These are phyloP conservation scores for Cyathus striatus DNA, from an alignment of 768 basidiomycete genomes.

Conservation along the genomic window DNA sequence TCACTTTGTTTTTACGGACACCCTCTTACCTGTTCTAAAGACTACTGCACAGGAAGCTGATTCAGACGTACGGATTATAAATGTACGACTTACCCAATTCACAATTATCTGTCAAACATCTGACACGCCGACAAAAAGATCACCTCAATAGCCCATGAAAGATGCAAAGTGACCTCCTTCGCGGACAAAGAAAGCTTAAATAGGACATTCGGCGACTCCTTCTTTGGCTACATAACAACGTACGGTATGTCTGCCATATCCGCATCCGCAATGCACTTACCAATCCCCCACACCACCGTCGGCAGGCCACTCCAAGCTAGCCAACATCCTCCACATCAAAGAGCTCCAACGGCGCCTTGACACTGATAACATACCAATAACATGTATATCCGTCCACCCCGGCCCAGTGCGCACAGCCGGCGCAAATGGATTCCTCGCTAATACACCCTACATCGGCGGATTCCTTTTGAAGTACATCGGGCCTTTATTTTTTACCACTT, in stretches of 20 bases:
- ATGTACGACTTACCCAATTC: conserved; percentile 34
- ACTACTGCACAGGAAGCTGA: conserved; percentile 39
- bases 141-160: conserved; percentile 20
- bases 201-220: conserved; percentile 19
- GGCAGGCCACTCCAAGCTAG: conserved; percentile 52
- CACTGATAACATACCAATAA: conserved; percentile 25
- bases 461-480: not conserved
- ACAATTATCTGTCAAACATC: no score
- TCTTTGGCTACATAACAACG: conserved; percentile 12
- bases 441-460: conserved; percentile 2
- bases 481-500: conserved; percentile 1
- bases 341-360: conserved; percentile 45
- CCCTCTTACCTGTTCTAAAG: conserved; percentile 46
- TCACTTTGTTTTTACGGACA: conserved; percentile 49
- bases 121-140: conserved; percentile 21
- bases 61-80: conserved; percentile 58
- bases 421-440: conserved; percentile 5
- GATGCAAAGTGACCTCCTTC: conserved; percentile 18
- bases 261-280: no score
- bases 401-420: conserved; percentile 29
- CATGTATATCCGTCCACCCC: conserved; percentile 35
- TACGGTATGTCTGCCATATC: conserved; percentile 25
- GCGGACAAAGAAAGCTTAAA: conserved; percentile 29
- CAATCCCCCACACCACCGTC: no score
- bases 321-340: conserved; percentile 41